These are phyloP conservation scores for Veloboletus limbatus DNA, from an alignment of 1,284 basidiomycete genomes.

Conservation along the genomic window DNA sequence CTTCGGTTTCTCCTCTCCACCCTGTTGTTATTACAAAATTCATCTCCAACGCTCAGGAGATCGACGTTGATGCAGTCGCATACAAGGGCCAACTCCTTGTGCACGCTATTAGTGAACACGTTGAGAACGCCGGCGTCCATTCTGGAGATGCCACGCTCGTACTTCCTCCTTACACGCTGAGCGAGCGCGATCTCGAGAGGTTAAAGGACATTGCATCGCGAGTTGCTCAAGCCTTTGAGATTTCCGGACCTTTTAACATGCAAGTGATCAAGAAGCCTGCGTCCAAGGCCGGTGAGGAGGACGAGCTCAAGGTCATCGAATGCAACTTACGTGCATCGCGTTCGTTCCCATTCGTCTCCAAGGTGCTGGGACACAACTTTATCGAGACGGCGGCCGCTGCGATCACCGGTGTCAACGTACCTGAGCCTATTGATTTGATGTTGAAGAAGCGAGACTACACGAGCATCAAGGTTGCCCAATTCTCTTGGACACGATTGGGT, in stretches of 20 bases:
- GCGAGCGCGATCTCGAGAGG: slow-evolving; percentile 75
- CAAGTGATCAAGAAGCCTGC: slow-evolving; percentile 92
- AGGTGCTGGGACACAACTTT: slow-evolving; percentile 96
- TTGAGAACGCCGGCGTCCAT: slow-evolving; percentile 98
- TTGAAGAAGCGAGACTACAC: slow-evolving; percentile 87
- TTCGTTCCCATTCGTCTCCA: slow-evolving; percentile 99
- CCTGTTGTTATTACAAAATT: slow-evolving; percentile 99
- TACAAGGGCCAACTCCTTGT: slow-evolving; percentile 93
- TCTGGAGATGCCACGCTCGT: slow-evolving; percentile 98
- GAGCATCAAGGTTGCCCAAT: slow-evolving; percentile 97
- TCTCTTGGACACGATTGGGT: slow-evolving; percentile 95
- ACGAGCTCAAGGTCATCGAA: slow-evolving; percentile 95
- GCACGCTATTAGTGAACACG: slow-evolving; percentile 97
- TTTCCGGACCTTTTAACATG: slow-evolving; percentile 99
- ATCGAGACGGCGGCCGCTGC: slow-evolving; percentile 93
- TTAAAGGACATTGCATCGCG: slow-evolving; percentile 94
- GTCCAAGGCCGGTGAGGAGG: slow-evolving; percentile 50
- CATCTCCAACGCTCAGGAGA: slow-evolving; percentile 97
- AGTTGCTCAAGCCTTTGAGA: slow-evolving; percentile 92
- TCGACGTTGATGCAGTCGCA: slow-evolving; percentile 97
- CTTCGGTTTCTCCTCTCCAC: slow-evolving; percentile 94
- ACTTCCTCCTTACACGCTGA: slow-evolving; percentile 91
- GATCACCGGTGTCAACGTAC: slow-evolving; percentile 88
- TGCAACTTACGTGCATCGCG: slow-evolving; percentile 98
- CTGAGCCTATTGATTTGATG: slow-evolving; percentile 94